phyloP scores from a whole-genome alignment of 2,329 filamentous ascomycete genomes.

The Cladosporium halotolerans region DNA sequence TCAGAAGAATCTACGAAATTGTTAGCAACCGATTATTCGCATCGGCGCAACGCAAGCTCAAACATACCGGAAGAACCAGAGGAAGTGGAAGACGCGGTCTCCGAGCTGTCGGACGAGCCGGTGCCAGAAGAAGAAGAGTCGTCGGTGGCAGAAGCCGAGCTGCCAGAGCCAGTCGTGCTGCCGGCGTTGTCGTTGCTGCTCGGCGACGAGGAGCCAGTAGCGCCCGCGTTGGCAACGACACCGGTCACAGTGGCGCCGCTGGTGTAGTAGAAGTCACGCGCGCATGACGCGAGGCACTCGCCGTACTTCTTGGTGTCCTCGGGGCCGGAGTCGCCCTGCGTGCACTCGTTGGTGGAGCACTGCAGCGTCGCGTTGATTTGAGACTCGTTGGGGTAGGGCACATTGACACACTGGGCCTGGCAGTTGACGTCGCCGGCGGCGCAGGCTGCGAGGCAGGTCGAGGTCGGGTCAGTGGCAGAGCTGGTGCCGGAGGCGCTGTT shows the following conservation, averaged over 20 bases:
- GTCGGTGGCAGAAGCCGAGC: background rate
- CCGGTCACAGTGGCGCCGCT: slow-evolving; percentile 11
- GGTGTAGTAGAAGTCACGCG: slow-evolving; percentile 12
- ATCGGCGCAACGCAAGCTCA: background rate
- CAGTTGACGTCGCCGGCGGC: slow-evolving; percentile 43
- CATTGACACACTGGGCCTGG: slow-evolving; percentile 45
- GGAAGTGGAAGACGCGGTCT: background rate
- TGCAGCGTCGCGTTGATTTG: slow-evolving; percentile 46
- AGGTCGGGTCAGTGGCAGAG: background rate
- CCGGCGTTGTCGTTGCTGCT: background rate
- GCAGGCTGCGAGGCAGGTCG: slow-evolving; percentile 35
- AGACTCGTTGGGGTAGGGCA: slow-evolving; percentile 46
- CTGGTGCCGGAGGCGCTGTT: slow-evolving; percentile 13
- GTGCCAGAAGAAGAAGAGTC: background rate
- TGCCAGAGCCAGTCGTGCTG: slow-evolving; percentile 1
- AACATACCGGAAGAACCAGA: background rate
- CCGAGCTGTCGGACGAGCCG: slow-evolving; percentile 1
- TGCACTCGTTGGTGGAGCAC: slow-evolving; percentile 45
- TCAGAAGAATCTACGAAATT: background rate
- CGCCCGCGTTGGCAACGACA: slow-evolving; percentile 20
- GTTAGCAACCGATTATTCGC: background rate
- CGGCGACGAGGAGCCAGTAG: slow-evolving; percentile 2
- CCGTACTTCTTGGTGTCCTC: slow-evolving; percentile 42
- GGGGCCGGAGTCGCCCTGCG: slow-evolving; percentile 46
- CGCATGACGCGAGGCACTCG: slow-evolving; percentile 44